Evolutionary conservation across 2,329 filamentous ascomycete species (phyloP).

Genomic region (Leptographium procerum): DNA sequence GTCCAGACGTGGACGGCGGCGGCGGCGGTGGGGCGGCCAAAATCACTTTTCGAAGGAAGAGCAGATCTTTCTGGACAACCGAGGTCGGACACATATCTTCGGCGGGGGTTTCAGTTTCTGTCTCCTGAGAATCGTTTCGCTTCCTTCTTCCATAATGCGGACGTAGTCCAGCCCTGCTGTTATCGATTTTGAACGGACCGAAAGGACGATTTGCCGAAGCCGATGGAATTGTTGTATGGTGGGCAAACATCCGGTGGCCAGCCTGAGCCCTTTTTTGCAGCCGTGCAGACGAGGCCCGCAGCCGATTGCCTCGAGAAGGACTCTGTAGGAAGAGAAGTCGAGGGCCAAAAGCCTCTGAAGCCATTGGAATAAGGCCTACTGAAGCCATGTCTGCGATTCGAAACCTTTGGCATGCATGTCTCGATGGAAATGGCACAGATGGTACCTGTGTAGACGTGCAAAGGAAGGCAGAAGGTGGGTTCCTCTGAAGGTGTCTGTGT

Average conservation of each 20-base stretch:
- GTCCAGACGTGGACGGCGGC: background rate
- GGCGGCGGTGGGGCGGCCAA: background rate
- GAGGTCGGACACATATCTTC: background rate
- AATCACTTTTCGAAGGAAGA: slow-evolving; percentile 1
- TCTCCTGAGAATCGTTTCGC: background rate
- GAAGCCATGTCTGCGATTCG: background rate
- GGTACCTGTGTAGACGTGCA: background rate
- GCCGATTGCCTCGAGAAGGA: slow-evolving; percentile 15
- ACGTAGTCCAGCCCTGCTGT: background rate
- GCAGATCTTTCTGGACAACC: background rate
- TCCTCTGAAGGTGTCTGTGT: background rate
- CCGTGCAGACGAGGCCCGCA: background rate
- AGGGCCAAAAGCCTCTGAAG: slow-evolving; percentile 15
- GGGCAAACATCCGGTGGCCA: background rate
- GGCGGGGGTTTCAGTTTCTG: background rate
- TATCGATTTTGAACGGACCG: background rate
- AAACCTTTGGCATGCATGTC: background rate
- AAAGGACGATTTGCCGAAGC: background rate
- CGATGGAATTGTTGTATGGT: background rate
- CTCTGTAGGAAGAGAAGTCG: slow-evolving; percentile 13
- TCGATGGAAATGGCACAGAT: background rate
- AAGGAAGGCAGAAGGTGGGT: background rate
- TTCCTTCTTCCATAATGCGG: background rate
- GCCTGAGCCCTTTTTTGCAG: background rate
- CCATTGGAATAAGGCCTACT: slow-evolving; percentile 4